Conservation (phyloP, 2,329 filamentous ascomycete species). For the Pyricularia pennisetigena region DNA sequence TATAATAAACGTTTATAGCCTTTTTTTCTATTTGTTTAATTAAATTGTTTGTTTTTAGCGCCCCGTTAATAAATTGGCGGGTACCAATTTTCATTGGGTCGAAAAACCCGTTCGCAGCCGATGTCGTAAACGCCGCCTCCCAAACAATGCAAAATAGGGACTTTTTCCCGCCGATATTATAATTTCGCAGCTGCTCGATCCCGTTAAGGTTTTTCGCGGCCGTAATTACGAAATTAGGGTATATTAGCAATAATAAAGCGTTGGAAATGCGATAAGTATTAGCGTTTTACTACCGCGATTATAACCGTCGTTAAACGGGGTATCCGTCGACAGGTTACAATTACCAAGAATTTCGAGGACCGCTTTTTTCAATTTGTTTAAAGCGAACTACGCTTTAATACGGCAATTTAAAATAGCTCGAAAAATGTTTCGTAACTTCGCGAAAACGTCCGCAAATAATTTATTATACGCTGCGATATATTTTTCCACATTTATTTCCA, state of each 20-base stretch:
- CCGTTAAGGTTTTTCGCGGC: slow-evolving; percentile 11
- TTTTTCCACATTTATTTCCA: slow-evolving; percentile 27
- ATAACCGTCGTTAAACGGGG: slow-evolving; percentile 11
- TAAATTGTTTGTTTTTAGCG: slow-evolving; percentile 30
- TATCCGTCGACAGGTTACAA: slow-evolving; percentile 10
- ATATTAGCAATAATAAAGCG: not conserved
- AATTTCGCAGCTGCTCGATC: slow-evolving; percentile 10
- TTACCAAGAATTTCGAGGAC: slow-evolving; percentile 12
- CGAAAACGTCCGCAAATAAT: slow-evolving; percentile 12
- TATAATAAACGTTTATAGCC: slow-evolving; percentile 23
- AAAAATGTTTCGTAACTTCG: slow-evolving; percentile 10
- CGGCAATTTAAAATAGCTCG: slow-evolving; percentile 11
- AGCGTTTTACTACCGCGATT: slow-evolving; percentile 13
- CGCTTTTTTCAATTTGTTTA: slow-evolving; percentile 8
- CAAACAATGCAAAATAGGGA: slow-evolving; percentile 9
- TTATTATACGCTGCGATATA: slow-evolving; percentile 26
- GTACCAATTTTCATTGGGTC: slow-evolving; percentile 12
- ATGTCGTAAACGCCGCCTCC: slow-evolving; percentile 13
- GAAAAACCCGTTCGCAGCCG: slow-evolving; percentile 12
- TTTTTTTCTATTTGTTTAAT: slow-evolving; percentile 27
- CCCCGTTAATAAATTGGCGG: slow-evolving; percentile 25
- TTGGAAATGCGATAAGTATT: not conserved
- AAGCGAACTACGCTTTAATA: slow-evolving; percentile 12
- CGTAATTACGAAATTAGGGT: slow-evolving; percentile 14
- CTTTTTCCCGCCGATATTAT: slow-evolving; percentile 7